These are phyloP conservation scores for Ramaria rubella DNA, from an alignment of 768 basidiomycete genomes.

Conservation along the genomic window DNA sequence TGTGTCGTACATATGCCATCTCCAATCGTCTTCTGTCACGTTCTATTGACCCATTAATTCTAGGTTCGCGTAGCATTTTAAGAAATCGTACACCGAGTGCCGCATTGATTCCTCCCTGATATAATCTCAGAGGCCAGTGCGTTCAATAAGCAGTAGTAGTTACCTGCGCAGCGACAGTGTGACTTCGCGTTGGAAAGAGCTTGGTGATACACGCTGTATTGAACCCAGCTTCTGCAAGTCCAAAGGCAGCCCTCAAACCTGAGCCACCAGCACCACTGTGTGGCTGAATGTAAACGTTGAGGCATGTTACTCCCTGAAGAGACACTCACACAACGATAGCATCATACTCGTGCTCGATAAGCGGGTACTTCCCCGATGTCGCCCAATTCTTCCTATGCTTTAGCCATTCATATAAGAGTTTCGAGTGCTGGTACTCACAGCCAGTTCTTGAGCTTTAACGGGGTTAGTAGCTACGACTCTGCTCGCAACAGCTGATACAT, in stretches of 20 bases:
- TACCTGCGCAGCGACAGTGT: slow-evolving; percentile 97
- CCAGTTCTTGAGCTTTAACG: slow-evolving; percentile 75
- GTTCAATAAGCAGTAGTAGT: slow-evolving; percentile 16
- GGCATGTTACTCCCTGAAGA: neutral
- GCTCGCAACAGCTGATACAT: slow-evolving; percentile 51
- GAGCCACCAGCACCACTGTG: slow-evolving; percentile 94
- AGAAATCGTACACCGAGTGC: slow-evolving; percentile 67
- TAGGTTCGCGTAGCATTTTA: neutral
- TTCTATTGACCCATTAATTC: slow-evolving; percentile 49
- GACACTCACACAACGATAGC: slow-evolving; percentile 89
- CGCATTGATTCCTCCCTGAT: slow-evolving; percentile 94
- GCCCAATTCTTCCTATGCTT: slow-evolving; percentile 15
- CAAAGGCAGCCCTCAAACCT: slow-evolving; percentile 95
- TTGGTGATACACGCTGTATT: slow-evolving; percentile 99
- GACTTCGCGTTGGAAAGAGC: slow-evolving; percentile 96
- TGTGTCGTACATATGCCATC: slow-evolving; percentile 98
- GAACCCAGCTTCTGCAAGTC: slow-evolving; percentile 95
- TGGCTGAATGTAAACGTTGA: slow-evolving; percentile 6
- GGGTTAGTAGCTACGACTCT: slow-evolving; percentile 67
- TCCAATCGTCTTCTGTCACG: slow-evolving; percentile 99
- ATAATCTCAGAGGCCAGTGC: slow-evolving; percentile 16
- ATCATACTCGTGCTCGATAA: slow-evolving; percentile 99
- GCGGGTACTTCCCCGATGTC: slow-evolving; percentile 85
- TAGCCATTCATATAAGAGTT: slow-evolving; percentile 43
- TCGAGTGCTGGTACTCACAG: slow-evolving; percentile 39